Evolutionary conservation across 1,139 yeast genomes (phyloP).

Genomic region (Tardiomyces blankii): DNA sequence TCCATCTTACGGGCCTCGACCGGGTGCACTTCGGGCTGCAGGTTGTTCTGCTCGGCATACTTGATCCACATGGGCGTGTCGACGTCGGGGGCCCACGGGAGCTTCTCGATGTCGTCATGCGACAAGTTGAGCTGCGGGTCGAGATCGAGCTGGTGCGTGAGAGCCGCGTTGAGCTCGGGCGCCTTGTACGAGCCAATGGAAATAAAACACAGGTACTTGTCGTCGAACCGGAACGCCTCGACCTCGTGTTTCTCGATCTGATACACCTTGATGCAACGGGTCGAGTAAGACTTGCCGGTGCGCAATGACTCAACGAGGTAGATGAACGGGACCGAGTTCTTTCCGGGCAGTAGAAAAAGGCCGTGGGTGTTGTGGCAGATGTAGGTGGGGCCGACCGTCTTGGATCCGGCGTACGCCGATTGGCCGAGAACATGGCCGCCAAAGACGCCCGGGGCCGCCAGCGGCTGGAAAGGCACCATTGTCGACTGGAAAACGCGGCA

Average conservation of each 20-base stretch:
- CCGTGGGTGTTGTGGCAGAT: conserved; percentile 20
- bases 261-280: conserved; percentile 20
- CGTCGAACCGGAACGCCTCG: conserved; percentile 11
- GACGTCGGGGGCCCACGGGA: conserved; percentile 18
- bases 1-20: conserved; percentile 22
- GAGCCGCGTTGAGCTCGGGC: conserved; percentile 10
- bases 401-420: conserved; percentile 18
- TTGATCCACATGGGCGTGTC: conserved; percentile 17
- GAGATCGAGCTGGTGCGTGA: conserved; percentile 15
- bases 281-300: conserved; percentile 19
- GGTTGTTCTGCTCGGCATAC: conserved; percentile 9
- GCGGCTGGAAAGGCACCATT: conserved; percentile 8
- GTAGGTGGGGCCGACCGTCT: conserved; percentile 15
- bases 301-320: conserved; percentile 21
- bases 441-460: conserved; percentile 6
- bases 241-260: conserved; percentile 15
- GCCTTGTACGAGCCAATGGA: conserved; percentile 20
- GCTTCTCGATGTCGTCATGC: conserved; percentile 11
- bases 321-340: conserved; percentile 19
- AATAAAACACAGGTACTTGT: conserved; percentile 15
- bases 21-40: conserved; percentile 17
- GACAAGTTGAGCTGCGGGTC: conserved; percentile 9
- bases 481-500: conserved; percentile 4
- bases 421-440: conserved; percentile 26
- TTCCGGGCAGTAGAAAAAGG: conserved; percentile 23